Conservation (phyloP, 441 rosid genomes). For the Adansonia rubrostipa region DNA sequence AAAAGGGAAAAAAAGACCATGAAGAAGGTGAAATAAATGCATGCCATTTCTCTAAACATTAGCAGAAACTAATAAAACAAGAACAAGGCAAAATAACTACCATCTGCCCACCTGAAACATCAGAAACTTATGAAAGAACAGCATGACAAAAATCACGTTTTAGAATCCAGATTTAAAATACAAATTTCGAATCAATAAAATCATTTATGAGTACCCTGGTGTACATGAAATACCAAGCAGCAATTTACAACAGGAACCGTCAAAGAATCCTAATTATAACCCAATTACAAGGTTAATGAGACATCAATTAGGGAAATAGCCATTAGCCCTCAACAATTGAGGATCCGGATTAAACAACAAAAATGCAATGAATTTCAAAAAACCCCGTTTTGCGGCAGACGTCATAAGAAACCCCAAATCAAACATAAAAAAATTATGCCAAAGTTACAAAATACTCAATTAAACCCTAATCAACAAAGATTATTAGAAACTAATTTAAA, state of each 20-base stretch:
- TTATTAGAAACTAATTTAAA: too few relatives aligned
- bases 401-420: conserved; percentile 27
- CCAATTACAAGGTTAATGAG: not conserved
- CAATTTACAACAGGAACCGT: too few relatives aligned
- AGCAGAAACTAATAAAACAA: not conserved
- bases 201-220: too few relatives aligned
- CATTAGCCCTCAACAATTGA: conserved; percentile 22
- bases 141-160: not conserved
- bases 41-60: not conserved
- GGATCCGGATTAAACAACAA: conserved; percentile 21
- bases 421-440: not conserved
- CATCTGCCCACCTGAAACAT: not conserved
- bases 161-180: conserved; percentile 1
- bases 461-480: too few relatives aligned
- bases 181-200: not conserved
- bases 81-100: not conserved
- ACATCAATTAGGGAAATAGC: conserved; percentile 18
- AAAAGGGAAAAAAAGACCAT: not conserved
- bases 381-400: not conserved
- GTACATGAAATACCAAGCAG: too few relatives aligned
- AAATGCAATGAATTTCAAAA: not conserved
- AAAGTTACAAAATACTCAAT: not conserved
- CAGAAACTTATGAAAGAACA: not conserved
- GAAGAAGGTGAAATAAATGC: not conserved
- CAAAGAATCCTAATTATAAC: not conserved